phyloP scores from a whole-genome alignment of 2,329 filamentous ascomycete species.

The Paradendryphiella salina region DNA sequence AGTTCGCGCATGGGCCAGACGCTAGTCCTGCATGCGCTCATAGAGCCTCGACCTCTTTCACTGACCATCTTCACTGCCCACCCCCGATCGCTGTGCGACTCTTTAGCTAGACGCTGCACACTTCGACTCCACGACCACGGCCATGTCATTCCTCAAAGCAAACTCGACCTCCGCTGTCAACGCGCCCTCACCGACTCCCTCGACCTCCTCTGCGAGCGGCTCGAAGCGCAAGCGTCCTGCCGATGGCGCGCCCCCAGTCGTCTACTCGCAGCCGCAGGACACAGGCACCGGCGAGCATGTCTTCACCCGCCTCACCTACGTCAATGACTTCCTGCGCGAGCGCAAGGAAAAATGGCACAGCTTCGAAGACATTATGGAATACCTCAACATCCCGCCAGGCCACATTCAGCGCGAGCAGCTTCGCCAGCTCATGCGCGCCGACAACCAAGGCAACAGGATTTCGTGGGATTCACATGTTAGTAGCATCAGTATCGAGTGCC shows the following conservation, averaged over 20 bases:
- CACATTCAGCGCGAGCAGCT: conserved; percentile 62
- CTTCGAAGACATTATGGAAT: conserved; percentile 76
- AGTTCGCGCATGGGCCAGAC: conserved; percentile 15
- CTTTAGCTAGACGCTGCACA: conserved; percentile 42
- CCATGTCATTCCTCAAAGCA: conserved; percentile 45
- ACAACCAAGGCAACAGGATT: conserved; percentile 64
- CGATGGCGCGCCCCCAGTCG: conserved; percentile 52
- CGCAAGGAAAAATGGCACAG: conserved; percentile 66
- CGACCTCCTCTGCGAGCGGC: conserved; percentile 43
- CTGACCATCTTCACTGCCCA: conserved; percentile 7
- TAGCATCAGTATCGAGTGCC: neutral
- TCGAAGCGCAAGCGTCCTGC: conserved; percentile 62
- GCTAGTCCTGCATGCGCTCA: conserved; percentile 25
- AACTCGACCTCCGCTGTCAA: conserved; percentile 46
- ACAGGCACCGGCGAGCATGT: conserved; percentile 77
- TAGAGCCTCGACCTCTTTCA: conserved; percentile 4
- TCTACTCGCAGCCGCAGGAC: conserved; percentile 75
- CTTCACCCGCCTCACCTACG: conserved; percentile 85
- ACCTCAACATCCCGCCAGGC: conserved; percentile 71
- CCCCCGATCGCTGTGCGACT: conserved; percentile 29
- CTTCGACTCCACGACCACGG: neutral
- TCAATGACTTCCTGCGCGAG: conserved; percentile 65
- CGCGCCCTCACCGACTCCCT: conserved; percentile 64
- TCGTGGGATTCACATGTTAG: conserved; percentile 53
- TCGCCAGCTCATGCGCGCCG: conserved; percentile 64